Conservation (phyloP, 148 eudicot species). For the Vaccinium corymbosum region DNA sequence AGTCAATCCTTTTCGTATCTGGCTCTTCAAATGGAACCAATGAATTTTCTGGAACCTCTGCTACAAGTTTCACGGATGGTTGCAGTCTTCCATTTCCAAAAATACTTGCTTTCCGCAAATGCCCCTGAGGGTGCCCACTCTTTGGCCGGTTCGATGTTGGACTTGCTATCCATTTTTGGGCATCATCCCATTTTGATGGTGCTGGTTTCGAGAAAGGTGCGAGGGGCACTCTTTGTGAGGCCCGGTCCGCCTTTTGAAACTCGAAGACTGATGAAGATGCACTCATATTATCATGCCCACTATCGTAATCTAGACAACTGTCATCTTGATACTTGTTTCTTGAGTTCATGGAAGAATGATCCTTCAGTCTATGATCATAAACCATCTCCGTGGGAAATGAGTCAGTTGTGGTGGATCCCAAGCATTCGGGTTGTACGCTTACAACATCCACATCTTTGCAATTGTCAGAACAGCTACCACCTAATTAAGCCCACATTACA, state of each 20-base stretch:
- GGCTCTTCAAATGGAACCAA: slow-evolving; percentile 59
- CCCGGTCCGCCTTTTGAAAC: slow-evolving; percentile 62
- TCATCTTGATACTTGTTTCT: slow-evolving; percentile 38
- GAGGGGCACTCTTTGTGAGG: slow-evolving; percentile 41
- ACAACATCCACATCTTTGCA: slow-evolving; percentile 40
- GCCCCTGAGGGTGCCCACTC: slow-evolving; percentile 28
- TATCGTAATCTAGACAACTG: slow-evolving; percentile 35
- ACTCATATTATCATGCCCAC: slow-evolving; percentile 35
- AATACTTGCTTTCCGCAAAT: slow-evolving; percentile 34
- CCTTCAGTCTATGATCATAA: slow-evolving; percentile 12
- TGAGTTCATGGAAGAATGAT: slow-evolving; percentile 21
- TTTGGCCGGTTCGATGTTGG: slow-evolving; percentile 51
- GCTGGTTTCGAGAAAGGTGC: slow-evolving; percentile 63
- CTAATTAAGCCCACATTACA: slow-evolving; percentile 1
- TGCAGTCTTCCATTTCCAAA: slow-evolving; percentile 45
- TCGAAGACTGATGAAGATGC: slow-evolving; percentile 43
- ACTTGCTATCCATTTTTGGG: slow-evolving; percentile 80
- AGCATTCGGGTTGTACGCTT: slow-evolving; percentile 22
- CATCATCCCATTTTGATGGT: slow-evolving; percentile 87
- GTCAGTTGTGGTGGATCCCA: slow-evolving; percentile 13
- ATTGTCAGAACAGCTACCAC: slow-evolving; percentile 25
- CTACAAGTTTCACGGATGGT: slow-evolving; percentile 41
- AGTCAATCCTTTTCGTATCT: slow-evolving; percentile 53
- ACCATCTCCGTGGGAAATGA: slow-evolving; percentile 13
- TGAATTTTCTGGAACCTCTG: slow-evolving; percentile 57